These are phyloP conservation scores for Phanerochaete carnosa DNA, from an alignment of 768 basidiomycete genomes.

Conservation along the genomic window DNA sequence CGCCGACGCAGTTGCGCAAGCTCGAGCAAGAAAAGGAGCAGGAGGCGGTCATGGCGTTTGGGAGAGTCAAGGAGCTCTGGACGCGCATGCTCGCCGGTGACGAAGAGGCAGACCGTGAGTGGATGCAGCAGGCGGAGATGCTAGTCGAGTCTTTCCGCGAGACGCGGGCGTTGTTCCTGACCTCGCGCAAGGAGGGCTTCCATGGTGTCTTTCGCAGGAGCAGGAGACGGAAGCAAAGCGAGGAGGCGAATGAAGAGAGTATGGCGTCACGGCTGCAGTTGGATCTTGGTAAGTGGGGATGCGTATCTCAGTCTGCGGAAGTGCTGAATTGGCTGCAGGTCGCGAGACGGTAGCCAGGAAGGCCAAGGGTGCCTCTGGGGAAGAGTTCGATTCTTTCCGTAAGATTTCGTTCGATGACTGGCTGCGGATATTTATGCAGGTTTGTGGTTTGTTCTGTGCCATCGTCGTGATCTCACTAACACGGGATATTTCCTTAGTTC, in stretches of 20 bases:
- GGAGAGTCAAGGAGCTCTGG: conserved; percentile 62
- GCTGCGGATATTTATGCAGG: conserved; percentile 84
- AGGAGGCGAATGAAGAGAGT: conserved; percentile 62
- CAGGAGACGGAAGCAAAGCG: conserved; percentile 32
- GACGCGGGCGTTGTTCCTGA: conserved; percentile 79
- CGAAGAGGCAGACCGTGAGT: conserved; percentile 58
- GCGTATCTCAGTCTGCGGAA: neutral
- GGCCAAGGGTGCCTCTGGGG: conserved; percentile 36
- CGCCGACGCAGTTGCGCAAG: conserved; percentile 54
- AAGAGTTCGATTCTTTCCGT: conserved; percentile 65
- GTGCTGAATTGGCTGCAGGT: conserved; percentile 33
- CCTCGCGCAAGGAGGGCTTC: conserved; percentile 68
- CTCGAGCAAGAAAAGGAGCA: conserved; percentile 66
- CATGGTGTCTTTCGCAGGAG: conserved; percentile 65
- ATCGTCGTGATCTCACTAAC: neutral
- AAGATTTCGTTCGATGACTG: conserved; percentile 83
- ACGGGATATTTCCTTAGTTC: conserved; percentile 63
- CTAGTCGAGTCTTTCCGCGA: conserved; percentile 88
- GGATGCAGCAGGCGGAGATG: conserved; percentile 82
- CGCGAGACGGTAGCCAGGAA: conserved; percentile 55
- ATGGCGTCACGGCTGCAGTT: conserved; percentile 78
- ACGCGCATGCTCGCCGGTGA: conserved; percentile 46
- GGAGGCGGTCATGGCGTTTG: conserved; percentile 58
- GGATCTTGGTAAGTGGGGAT: conserved; percentile 52
- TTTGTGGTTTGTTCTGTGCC: conserved; percentile 26